Evolutionary conservation across 352 stramenopile species (phyloP).

Genomic region (Phytophthora hibernalis): DNA sequence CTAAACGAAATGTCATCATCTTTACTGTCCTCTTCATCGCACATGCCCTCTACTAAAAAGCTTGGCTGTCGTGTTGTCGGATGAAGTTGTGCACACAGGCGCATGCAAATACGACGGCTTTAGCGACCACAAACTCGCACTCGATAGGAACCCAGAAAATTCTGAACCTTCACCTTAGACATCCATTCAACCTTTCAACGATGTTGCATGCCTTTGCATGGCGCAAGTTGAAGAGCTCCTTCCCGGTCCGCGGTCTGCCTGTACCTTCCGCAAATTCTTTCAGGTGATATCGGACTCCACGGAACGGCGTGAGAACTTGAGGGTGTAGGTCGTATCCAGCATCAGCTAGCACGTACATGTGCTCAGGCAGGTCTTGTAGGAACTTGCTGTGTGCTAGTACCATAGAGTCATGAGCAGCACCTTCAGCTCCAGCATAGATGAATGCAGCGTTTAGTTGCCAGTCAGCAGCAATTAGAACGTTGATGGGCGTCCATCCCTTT

Average conservation of each 20-base stretch:
- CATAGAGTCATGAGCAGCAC: slow-evolving; percentile 15
- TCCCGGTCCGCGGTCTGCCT: background rate
- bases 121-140: slow-evolving; percentile 5
- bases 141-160: slow-evolving; percentile 4
- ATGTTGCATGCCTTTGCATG: slow-evolving; percentile 15
- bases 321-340: slow-evolving; percentile 5
- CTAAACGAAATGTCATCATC: background rate
- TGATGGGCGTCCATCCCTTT: slow-evolving; percentile 15
- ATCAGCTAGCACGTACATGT: slow-evolving; percentile 6
- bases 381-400: slow-evolving; percentile 4
- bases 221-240: slow-evolving; percentile 13
- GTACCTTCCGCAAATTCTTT: slow-evolving; percentile 1
- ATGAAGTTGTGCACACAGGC: slow-evolving; percentile 18
- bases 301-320: slow-evolving; percentile 10
- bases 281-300: slow-evolving; percentile 9
- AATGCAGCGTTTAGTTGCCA: slow-evolving; percentile 6
- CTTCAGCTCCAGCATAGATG: slow-evolving; percentile 7
- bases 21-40: background rate
- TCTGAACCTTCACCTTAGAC: slow-evolving; percentile 7
- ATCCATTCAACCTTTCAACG: slow-evolving; percentile 8
- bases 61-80: background rate
- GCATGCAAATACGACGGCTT: slow-evolving; percentile 7
- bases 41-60: slow-evolving; percentile 4
- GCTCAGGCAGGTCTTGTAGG: background rate
- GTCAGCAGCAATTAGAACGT: slow-evolving; percentile 9